Percentiles rank a stretch among this genome's conserved stretches.
Conservation (phyloP, 371 early-diverging fungal species). For the Mucor ambiguus region DNA sequence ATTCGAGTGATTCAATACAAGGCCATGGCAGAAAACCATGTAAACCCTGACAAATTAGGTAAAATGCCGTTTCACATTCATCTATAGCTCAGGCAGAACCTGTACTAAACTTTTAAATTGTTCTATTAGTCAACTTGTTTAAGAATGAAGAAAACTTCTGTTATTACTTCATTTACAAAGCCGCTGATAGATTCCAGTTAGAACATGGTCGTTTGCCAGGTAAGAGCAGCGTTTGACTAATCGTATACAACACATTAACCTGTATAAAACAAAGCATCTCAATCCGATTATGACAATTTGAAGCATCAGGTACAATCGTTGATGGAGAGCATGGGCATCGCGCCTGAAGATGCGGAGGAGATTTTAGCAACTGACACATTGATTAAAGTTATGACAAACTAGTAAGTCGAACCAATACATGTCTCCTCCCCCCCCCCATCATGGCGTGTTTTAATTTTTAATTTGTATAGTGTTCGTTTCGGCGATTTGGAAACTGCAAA, state of each 20-base stretch:
- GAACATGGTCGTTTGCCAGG: conserved; percentile 61
- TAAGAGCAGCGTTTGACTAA: background rate
- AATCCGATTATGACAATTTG: conserved; percentile 38
- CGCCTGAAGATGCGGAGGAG: conserved; percentile 12
- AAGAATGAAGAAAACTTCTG: conserved; percentile 60
- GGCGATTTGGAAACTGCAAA: conserved; percentile 80
- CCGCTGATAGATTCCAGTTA: conserved; percentile 69
- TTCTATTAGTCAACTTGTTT: conserved; percentile 51
- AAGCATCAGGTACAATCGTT: conserved; percentile 28
- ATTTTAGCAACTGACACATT: conserved; percentile 15
- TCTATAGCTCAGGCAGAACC: background rate
- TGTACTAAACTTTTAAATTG: background rate
- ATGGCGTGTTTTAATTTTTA: background rate
- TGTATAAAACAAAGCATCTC: conserved; percentile 18
- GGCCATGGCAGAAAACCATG: conserved; percentile 58
- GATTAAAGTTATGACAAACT: conserved; percentile 35
- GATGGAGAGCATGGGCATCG: conserved; percentile 19
- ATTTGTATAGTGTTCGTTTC: conserved; percentile 66
- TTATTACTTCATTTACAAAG: conserved; percentile 75
- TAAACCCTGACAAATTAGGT: conserved; percentile 56
- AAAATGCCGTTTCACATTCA: conserved; percentile 8
- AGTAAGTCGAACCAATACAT: conserved; percentile 25
- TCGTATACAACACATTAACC: background rate
- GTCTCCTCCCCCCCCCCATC: background rate
- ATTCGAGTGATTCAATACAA: conserved; percentile 71